A percentile compares a stretch with the other conserved stretches of the same genome.
Conservation (phyloP, 2,329 filamentous ascomycete genomes). For the Pseudocercospora fuligena region DNA sequence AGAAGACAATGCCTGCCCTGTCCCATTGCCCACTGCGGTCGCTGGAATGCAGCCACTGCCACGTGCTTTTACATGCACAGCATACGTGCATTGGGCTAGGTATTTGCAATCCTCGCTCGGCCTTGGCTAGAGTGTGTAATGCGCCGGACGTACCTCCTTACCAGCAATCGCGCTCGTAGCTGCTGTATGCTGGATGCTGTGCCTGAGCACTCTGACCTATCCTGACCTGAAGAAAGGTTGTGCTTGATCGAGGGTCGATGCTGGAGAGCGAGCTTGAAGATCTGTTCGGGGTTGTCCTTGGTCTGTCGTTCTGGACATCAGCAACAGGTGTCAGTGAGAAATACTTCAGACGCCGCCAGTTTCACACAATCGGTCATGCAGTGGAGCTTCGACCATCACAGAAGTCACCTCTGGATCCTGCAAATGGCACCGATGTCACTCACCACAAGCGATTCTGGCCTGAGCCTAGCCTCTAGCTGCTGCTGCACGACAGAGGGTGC, state of each 20-base stretch:
- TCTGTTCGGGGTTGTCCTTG: neutral
- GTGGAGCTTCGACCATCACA: constrained; percentile 3
- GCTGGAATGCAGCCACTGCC: constrained; percentile 25
- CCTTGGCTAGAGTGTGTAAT: neutral
- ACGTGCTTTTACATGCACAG: constrained; percentile 28
- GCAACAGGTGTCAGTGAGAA: constrained; percentile 4
- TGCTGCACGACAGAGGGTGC: constrained; percentile 6
- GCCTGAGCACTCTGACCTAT: neutral
- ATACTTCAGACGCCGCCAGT: neutral
- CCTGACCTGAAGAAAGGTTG: neutral
- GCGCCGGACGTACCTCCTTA: constrained; percentile 7
- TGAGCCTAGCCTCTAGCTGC: constrained; percentile 1
- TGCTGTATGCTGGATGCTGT: neutral
- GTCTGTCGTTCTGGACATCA: neutral
- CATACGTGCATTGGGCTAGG: constrained; percentile 16
- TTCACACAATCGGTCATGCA: constrained; percentile 5
- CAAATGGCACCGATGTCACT: constrained; percentile 5
- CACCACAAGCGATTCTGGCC: constrained; percentile 6
- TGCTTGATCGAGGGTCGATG: neutral
- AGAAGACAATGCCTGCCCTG: constrained; percentile 16
- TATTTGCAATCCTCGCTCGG: constrained; percentile 14
- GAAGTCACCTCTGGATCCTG: neutral
- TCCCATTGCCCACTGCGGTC: neutral
- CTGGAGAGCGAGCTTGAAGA: neutral
- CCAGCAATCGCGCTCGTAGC: neutral